These are phyloP conservation scores for Scheffersomyces insectosa DNA, from an alignment of 1,139 yeast genomes.

Conservation along the genomic window DNA sequence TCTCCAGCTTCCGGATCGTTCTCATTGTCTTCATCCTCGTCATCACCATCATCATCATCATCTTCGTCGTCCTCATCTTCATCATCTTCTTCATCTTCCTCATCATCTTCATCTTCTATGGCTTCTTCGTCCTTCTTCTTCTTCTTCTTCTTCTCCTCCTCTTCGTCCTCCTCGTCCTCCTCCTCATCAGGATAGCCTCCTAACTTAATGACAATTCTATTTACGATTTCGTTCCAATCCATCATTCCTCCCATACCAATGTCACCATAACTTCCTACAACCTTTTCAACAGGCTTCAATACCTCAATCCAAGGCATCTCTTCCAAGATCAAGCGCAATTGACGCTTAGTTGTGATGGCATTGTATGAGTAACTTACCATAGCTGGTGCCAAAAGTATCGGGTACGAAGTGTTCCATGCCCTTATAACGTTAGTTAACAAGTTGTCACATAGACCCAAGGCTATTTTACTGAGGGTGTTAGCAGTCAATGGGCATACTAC, in stretches of 20 bases:
- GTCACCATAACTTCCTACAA: constrained; percentile 89
- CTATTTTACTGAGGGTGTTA: constrained; percentile 84
- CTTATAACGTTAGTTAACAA: constrained; percentile 82
- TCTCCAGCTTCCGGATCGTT: constrained; percentile 45
- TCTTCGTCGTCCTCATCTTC: constrained; percentile 44
- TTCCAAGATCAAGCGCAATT: constrained; percentile 69
- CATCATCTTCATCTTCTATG: constrained; percentile 33
- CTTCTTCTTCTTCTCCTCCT: constrained; percentile 20
- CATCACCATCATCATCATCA: constrained; percentile 45
- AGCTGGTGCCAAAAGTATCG: constrained; percentile 87
- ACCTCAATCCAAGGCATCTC: constrained; percentile 93
- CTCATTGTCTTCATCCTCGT: constrained; percentile 49
- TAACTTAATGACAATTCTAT: constrained; percentile 73
- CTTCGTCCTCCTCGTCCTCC: constrained; percentile 71
- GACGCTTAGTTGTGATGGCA: constrained; percentile 84
- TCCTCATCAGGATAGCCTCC: constrained; percentile 93
- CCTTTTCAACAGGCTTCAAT: constrained; percentile 88
- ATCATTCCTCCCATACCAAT: constrained; percentile 95
- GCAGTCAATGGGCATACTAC: constrained; percentile 90
- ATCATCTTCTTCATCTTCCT: constrained; percentile 40
- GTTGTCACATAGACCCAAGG: constrained; percentile 88
- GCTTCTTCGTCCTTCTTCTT: constrained; percentile 11
- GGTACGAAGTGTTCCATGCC: constrained; percentile 91
- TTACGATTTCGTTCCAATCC: constrained; percentile 90
- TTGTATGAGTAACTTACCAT: constrained; percentile 92